Base-by-base conservation (phyloP, 2,329 filamentous ascomycete genomes). In the Sphaerulina populicola region DNA sequence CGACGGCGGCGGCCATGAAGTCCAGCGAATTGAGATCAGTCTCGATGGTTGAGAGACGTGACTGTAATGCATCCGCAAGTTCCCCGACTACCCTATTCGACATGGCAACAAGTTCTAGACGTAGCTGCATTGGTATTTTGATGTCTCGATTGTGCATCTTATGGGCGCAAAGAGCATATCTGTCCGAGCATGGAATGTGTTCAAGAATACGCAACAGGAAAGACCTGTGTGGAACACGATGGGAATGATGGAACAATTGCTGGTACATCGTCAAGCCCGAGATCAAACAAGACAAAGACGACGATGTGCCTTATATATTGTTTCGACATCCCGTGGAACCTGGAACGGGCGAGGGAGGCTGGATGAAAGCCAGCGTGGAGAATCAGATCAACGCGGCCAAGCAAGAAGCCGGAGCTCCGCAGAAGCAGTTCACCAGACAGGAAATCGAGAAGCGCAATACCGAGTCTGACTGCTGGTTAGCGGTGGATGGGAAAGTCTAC, bases 201-300 rank as follows among this genome's bases (percentile, higher is more conserved):
- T 72, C 62, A 77, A 75, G 54, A 75, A 75, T 53, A 75, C 73
- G 1, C 75, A 78, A 54, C 75, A 75, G 1, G 59, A 69, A 51
- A 62, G 68, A 15, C 67, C 68, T 3, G 64, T 61, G 4, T 78
- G 75, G 75, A 77, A 77, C 52, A 66, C 74, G 1, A 69, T 74
- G 70, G 74, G 72, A 9, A 77, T 77, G 73, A 77, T 78, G 75
- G 75, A 78, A 78, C 60, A 78, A 77, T 40, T 71, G 70, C 53
- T 75, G 71, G 71, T 77, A 77, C 54, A 53, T 62, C 1, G 70
- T 78, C 11, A 70, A 69, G 41, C 61, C 69, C 0, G 68, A 72
- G 33, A 68, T 72, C 3, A 49, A 63, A 0, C 61, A 67, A n/a
- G 61, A 64, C 11, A 54, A 63, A 12, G 58, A 69, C 2, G 62